Evolutionary conservation across 169 alveolate species (phyloP).

Genomic region (Eimeria necatrix): DNA sequence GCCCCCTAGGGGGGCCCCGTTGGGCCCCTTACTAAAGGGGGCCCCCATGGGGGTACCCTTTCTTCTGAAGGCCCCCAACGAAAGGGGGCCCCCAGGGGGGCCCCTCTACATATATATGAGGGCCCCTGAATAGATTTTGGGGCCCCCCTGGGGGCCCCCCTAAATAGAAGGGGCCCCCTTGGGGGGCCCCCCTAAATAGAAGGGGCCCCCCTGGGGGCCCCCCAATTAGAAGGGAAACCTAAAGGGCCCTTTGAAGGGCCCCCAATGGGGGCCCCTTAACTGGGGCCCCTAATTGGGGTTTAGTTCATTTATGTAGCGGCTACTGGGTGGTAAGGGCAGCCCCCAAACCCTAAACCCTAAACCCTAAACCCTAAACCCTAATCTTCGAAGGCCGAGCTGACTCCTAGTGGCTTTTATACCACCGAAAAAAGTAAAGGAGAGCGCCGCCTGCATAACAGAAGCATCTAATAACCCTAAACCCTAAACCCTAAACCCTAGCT

Average conservation of each 20-base stretch:
- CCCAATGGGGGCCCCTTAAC: too few relatives aligned
- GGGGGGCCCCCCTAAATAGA: not conserved
- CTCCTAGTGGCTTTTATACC: conserved; percentile 29
- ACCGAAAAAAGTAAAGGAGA: conserved; percentile 10
- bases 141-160: conserved; percentile 12
- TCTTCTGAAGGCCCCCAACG: not conserved
- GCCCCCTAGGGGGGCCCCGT: not conserved
- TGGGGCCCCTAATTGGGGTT: too few relatives aligned
- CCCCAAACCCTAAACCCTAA: not conserved
- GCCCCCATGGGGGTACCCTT: not conserved
- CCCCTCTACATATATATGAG: not conserved
- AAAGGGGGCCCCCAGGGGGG: not conserved
- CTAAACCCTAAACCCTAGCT: not conserved
- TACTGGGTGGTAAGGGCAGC: too few relatives aligned
- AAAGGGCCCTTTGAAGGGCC: too few relatives aligned
- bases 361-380: not conserved
- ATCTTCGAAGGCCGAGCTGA: too few relatives aligned
- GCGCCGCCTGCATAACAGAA: conserved; percentile 59
- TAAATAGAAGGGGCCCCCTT: not conserved
- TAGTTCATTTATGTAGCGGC: too few relatives aligned
- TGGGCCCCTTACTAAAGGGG: not conserved
- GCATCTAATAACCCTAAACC: not conserved
- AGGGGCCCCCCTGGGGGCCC: not conserved
- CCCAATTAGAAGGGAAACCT: too few relatives aligned
- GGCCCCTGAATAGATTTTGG: not conserved